Percentiles rank a stretch among this genome's conserved stretches.
Evolutionary conservation across 495 filamentous ascomycete genomes (phyloP).

Genomic region (Neurospora sp.): DNA sequence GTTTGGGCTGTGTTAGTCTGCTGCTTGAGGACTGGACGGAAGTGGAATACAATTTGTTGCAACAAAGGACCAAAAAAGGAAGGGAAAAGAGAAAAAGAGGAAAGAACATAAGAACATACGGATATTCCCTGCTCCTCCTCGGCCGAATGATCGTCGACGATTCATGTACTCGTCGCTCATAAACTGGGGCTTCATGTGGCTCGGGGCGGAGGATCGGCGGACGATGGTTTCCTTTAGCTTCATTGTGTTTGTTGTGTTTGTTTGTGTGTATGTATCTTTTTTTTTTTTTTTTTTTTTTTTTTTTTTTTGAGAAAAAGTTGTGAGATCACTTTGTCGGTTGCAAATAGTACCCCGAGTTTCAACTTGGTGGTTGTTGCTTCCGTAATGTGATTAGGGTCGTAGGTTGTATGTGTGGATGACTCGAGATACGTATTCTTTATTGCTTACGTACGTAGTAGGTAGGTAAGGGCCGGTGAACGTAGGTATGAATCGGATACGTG

Average conservation of each 20-base stretch:
- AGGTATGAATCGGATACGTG: not conserved
- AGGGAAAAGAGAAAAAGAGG: too few relatives aligned
- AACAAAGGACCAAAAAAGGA: too few relatives aligned
- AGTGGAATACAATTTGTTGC: too few relatives aligned
- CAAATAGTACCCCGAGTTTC: not conserved
- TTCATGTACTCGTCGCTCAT: not conserved
- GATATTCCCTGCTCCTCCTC: slow-evolving; percentile 17
- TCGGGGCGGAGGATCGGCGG: not conserved
- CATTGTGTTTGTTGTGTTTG: not conserved
- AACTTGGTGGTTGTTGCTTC: not conserved
- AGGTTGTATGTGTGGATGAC: not conserved
- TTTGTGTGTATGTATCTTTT: not conserved
- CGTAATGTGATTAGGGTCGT: not conserved
- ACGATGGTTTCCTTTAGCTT: not conserved
- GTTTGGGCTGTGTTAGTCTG: not conserved
- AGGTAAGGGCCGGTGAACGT: too few relatives aligned
- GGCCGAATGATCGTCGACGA: slow-evolving; percentile 11
- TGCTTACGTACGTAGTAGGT: not conserved
- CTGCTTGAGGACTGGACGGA: not conserved
- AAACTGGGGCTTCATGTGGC: not conserved
- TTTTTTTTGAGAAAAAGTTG: too few relatives aligned
- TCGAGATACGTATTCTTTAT: not conserved
- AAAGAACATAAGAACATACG: not conserved
- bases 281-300: too few relatives aligned
- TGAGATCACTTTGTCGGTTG: not conserved